phyloP scores from a whole-genome alignment of 306 rosid genomes.

The Begonia fuchsioides region DNA sequence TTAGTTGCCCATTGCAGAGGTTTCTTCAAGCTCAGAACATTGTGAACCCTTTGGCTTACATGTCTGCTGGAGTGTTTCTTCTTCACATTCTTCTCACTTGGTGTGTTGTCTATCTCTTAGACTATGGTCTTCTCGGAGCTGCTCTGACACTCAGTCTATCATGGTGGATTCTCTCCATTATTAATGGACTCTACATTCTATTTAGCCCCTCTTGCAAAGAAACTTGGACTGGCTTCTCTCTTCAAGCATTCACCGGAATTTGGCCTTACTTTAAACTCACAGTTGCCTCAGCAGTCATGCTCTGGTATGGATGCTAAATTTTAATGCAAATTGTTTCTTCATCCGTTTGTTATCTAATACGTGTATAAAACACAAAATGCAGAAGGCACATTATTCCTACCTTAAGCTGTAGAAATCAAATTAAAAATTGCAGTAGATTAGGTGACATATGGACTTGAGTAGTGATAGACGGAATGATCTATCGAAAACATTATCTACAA shows the following conservation, averaged over 20 bases:
- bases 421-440: no score
- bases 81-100: neutral
- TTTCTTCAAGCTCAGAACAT: constrained; percentile 43
- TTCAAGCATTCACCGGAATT: constrained; percentile 10
- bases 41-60: constrained; percentile 20
- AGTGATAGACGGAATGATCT: no score
- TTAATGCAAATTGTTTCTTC: no score
- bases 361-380: no score
- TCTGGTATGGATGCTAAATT: neutral
- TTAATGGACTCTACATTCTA: no score
- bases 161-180: no score
- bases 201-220: neutral
- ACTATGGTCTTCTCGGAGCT: neutral
- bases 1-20: constrained; percentile 42
- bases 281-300: constrained; percentile 10
- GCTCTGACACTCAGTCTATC: no score
- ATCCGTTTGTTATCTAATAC: neutral
- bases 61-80: constrained; percentile 7
- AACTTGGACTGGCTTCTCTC: constrained; percentile 13
- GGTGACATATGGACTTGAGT: no score
- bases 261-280: constrained; percentile 2
- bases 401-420: no score
- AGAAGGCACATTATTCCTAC: no score
- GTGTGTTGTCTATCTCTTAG: neutral
- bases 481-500: no score